These are phyloP conservation scores for Mycena galopus DNA, from an alignment of 768 basidiomycete species.

Conservation along the genomic window DNA sequence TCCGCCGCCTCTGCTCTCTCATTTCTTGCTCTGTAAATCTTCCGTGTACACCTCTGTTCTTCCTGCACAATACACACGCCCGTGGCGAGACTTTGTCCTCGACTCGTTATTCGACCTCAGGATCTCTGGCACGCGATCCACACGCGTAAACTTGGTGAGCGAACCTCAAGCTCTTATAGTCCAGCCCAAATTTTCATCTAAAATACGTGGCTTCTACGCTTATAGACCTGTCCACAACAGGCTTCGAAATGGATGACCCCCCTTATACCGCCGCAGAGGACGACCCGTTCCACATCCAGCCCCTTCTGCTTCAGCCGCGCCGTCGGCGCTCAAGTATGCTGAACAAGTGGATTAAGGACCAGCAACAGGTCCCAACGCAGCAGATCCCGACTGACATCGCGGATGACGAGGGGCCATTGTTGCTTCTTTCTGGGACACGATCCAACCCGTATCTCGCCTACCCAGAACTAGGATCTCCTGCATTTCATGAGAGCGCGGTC, in stretches of 20 bases:
- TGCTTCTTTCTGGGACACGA: constrained; percentile 40
- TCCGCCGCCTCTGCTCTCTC: not conserved
- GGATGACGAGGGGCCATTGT: constrained; percentile 31
- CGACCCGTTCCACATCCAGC: constrained; percentile 62
- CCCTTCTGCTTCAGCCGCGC: constrained; percentile 49
- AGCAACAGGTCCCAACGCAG: constrained; percentile 47
- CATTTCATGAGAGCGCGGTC: constrained; percentile 39
- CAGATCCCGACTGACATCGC: constrained; percentile 13
- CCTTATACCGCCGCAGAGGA: constrained; percentile 66
- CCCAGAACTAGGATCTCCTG: constrained; percentile 50
- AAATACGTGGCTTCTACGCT: constrained; percentile 34
- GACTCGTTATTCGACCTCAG: constrained; percentile 27
- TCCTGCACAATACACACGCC: constrained; percentile 32
- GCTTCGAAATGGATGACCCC: constrained; percentile 52
- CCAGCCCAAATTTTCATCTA: constrained; percentile 29
- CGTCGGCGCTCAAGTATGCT: constrained; percentile 64
- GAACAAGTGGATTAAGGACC: constrained; percentile 67
- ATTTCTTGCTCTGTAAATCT: constrained; percentile 30
- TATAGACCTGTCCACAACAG: constrained; percentile 31
- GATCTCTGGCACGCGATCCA: constrained; percentile 34
- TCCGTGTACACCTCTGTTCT: constrained; percentile 33
- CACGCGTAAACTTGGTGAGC: constrained; percentile 39
- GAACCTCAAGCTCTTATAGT: constrained; percentile 31
- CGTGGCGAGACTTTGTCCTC: constrained; percentile 20
- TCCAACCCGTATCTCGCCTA: constrained; percentile 58